Conservation (phyloP, 495 filamentous ascomycete species). For the Daldinia concentrica region DNA sequence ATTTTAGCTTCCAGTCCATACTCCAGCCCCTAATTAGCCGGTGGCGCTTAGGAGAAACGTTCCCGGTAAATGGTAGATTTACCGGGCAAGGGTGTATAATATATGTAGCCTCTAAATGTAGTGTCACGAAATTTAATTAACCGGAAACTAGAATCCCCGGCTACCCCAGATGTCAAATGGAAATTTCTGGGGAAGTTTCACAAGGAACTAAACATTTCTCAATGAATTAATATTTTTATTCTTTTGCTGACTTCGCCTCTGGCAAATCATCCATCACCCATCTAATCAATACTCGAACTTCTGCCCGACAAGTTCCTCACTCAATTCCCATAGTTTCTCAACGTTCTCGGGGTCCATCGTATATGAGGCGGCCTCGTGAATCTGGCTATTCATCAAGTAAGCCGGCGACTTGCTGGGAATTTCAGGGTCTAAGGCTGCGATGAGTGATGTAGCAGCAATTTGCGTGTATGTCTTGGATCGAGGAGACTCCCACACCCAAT, state of each 20-base stretch:
- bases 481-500: constrained; percentile 20
- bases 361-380: constrained; percentile 33
- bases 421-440: constrained; percentile 33
- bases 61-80: not conserved
- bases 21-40: not conserved
- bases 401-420: constrained; percentile 32
- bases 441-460: constrained; percentile 34
- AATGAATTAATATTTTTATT: not conserved
- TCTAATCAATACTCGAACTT: constrained; percentile 46
- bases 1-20: not conserved
- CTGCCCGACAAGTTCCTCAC: constrained; percentile 60
- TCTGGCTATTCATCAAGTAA: constrained; percentile 28
- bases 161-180: not conserved
- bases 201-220: not conserved
- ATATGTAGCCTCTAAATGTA: not conserved
- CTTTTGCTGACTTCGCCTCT: not conserved
- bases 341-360: constrained; percentile 49
- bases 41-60: not conserved
- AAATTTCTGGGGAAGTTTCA: not conserved
- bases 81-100: not conserved
- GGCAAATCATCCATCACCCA: not conserved
- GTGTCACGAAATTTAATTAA: not conserved
- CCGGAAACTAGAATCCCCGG: not conserved
- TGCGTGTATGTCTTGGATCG: constrained; percentile 21
- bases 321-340: constrained; percentile 58